Evolutionary conservation across 2,329 filamentous ascomycete species (phyloP), one percentile per base, ranked within the genome.

Genomic region (Arthrobotrys conoides): DNA sequence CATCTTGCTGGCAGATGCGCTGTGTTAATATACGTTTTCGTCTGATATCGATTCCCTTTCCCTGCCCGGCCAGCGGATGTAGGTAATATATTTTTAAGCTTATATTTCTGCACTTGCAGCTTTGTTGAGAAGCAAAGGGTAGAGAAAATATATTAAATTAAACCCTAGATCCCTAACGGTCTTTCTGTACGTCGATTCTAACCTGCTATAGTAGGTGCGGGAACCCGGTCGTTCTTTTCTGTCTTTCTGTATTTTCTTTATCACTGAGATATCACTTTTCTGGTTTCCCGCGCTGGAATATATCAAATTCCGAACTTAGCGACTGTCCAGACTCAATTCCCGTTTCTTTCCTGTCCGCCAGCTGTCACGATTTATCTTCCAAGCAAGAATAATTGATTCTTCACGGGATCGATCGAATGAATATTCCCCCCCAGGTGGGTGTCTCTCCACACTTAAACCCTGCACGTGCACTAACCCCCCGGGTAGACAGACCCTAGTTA

Each of bases 1-100:
- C 53, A 59, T 59, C 53, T 22, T 59, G 27, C 16, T 59, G 53
- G 53, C 53, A 59, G n/a, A 14, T 33, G 27, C 18, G 22, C 22
- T n/a, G n/a, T 46, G 44, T 30, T 18, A 46, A 46, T 46, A 27
- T 36, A 38, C 38, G 9, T 38, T 59, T 57, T 59, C 53, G 18
- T 59, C 53, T 59, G 53, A 59, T 55, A n/a, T n/a, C n/a, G 38
- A n/a, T 18, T 22, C 16, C 12, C n/a, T 10, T 12, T 36, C 1
- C 14, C 2, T 36, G 33, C 33, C 14, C 2, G 5, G 33, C 33
- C 33, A 16, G 38, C 38, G 38, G 38, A 14, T 41, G 38, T 53
- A 24, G 38, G 38, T 41, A n/a, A 41, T 53, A 27, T 53, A 53
- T 16, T 53, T 51, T 27, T 53, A 53, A 53, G 48, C 48, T 53